phyloP scores from a whole-genome alignment of 192 early-diverging fungal genomes.

The Hyaloraphidium curvatum region DNA sequence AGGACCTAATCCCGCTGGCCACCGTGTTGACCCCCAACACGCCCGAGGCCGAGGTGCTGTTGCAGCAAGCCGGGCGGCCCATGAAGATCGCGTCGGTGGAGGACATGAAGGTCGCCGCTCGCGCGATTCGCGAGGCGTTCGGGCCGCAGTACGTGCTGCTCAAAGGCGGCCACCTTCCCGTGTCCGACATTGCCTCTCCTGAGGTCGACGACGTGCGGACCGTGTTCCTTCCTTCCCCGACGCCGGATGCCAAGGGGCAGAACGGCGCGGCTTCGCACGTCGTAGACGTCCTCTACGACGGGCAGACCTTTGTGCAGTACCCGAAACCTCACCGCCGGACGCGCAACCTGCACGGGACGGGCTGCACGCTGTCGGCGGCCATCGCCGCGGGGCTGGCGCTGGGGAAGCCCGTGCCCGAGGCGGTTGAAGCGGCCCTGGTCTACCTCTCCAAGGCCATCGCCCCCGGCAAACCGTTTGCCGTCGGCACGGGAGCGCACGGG shows the following conservation, averaged over 20 bases:
- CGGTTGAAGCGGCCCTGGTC: slow-evolving; percentile 29
- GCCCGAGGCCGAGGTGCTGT: slow-evolving; percentile 53
- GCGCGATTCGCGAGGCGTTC: slow-evolving; percentile 24
- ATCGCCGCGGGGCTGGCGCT: slow-evolving; percentile 49
- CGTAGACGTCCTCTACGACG: slow-evolving; percentile 47
- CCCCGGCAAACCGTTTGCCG: slow-evolving; percentile 24
- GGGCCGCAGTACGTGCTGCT: slow-evolving; percentile 41
- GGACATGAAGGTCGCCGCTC: slow-evolving; percentile 40
- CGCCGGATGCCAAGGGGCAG: slow-evolving; percentile 11
- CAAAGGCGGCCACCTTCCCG: slow-evolving; percentile 67
- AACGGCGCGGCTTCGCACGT: no score
- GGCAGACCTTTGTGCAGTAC: slow-evolving; percentile 21
- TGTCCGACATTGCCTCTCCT: slow-evolving; percentile 2
- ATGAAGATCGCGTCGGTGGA: slow-evolving; percentile 28
- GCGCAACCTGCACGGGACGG: slow-evolving; percentile 65
- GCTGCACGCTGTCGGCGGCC: slow-evolving; percentile 69
- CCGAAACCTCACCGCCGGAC: slow-evolving; percentile 38
- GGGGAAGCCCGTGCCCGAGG: slow-evolving; percentile 25
- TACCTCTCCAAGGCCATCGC: slow-evolving; percentile 50
- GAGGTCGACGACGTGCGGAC: neutral
- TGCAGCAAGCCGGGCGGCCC: slow-evolving; percentile 9
- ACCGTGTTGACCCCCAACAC: slow-evolving; percentile 63
- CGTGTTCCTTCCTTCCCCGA: neutral
- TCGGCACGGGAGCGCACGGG: slow-evolving; percentile 44
- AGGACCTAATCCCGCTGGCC: slow-evolving; percentile 45